These are phyloP conservation scores for Yamadazyma takamatsuzukensis DNA, from an alignment of 805 yeast species.

Conservation along the genomic window DNA sequence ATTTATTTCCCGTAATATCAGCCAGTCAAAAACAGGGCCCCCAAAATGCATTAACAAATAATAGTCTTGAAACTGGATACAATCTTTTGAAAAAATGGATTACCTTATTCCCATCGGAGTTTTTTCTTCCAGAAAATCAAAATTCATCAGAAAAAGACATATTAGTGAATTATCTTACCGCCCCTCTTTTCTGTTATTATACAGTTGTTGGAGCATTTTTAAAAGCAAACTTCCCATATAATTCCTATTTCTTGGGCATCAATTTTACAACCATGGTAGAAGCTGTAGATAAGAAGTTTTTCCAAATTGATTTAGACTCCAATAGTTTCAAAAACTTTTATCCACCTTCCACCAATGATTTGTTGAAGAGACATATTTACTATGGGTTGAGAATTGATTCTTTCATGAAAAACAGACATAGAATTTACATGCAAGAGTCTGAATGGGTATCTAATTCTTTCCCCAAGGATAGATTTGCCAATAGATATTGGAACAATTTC, in stretches of 20 bases:
- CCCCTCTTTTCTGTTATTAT: constrained; percentile 20
- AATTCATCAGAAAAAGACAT: constrained; percentile 6
- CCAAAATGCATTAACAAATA: too few relatives aligned
- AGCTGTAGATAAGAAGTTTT: constrained; percentile 3
- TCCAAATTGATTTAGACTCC: constrained; percentile 9
- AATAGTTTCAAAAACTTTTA: constrained; percentile 6
- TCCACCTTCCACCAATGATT: constrained; percentile 6
- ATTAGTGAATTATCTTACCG: constrained; percentile 14
- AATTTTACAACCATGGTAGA: constrained; percentile 15
- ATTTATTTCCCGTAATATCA: too few relatives aligned
- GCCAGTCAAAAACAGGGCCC: too few relatives aligned
- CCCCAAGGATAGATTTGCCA: constrained; percentile 11
- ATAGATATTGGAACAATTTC: constrained; percentile 13
- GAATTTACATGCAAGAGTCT: constrained; percentile 15
- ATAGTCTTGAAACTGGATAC: too few relatives aligned
- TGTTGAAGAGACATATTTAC: constrained; percentile 21
- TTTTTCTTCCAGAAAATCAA: constrained; percentile 2
- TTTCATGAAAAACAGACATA: constrained; percentile 18
- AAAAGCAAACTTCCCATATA: constrained; percentile 20
- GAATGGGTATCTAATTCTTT: constrained; percentile 14
- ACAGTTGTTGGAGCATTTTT: constrained; percentile 19
- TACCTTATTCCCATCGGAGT: constrained; percentile 17
- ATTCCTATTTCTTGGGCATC: constrained; percentile 18
- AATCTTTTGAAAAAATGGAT: constrained; percentile 19
- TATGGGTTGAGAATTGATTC: constrained; percentile 21